Conservation (phyloP, 1,284 basidiomycete species). For the Ganoderma meredithae region DNA sequence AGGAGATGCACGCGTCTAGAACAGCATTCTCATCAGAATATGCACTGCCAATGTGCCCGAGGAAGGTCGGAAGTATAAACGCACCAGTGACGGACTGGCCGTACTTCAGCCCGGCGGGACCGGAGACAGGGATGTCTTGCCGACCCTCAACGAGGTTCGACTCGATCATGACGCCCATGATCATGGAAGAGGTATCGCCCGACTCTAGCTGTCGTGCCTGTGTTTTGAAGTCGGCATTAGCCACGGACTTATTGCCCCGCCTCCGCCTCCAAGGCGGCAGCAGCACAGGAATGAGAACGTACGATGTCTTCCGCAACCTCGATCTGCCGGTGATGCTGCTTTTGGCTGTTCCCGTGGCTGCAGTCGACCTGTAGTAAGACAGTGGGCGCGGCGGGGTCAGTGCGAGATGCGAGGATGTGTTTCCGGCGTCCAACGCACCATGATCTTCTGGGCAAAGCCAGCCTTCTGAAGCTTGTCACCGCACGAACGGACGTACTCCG, state of each 20-base stretch:
- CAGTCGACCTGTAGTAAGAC: constrained; percentile 78
- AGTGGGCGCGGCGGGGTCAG: constrained; percentile 3
- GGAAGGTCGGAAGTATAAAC: constrained; percentile 7
- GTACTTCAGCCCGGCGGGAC: constrained; percentile 82
- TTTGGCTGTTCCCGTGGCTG: constrained; percentile 93
- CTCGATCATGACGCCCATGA: constrained; percentile 99
- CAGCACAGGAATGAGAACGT: constrained; percentile 40
- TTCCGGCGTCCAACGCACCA: constrained; percentile 59
- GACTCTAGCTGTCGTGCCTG: constrained; percentile 78
- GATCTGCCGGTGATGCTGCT: constrained; percentile 85
- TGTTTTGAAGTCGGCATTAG: constrained; percentile 3
- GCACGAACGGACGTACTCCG: constrained; percentile 81
- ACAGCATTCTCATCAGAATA: constrained; percentile 11
- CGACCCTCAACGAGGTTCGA: constrained; percentile 91
- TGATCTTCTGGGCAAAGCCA: constrained; percentile 80
- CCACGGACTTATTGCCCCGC: not conserved
- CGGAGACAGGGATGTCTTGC: constrained; percentile 85
- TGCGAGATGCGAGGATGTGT: constrained; percentile 12
- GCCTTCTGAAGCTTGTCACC: constrained; percentile 83
- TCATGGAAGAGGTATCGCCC: constrained; percentile 74
- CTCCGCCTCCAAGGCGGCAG: not conserved
- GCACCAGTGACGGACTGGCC: constrained; percentile 83
- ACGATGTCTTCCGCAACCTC: constrained; percentile 89
- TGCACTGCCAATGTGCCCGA: not conserved
- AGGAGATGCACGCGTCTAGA: constrained; percentile 85